These are phyloP conservation scores for Phaseolus coccineus DNA, from an alignment of 331 rosid genomes.

Conservation along the genomic window DNA sequence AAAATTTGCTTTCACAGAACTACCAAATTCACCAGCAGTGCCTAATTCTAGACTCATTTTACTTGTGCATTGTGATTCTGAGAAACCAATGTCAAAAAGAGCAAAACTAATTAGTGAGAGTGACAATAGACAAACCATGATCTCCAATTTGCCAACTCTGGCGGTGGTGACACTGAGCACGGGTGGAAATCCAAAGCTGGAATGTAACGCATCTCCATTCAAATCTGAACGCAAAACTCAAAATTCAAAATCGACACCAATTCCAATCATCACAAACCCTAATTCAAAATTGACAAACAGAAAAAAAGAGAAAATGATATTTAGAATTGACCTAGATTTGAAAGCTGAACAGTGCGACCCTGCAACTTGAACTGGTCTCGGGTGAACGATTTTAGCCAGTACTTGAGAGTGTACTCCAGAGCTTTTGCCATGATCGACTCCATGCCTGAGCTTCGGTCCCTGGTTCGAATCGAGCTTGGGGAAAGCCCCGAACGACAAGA, in stretches of 20 bases:
- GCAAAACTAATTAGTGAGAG: conserved; percentile 1
- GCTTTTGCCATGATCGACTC: conserved; percentile 89
- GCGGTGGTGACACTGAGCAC: conserved; percentile 81
- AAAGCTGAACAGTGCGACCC: conserved; percentile 89
- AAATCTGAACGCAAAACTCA: conserved; percentile 58
- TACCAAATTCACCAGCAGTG: not conserved
- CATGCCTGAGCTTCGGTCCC: conserved; percentile 52
- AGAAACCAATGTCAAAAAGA: conserved; percentile 21
- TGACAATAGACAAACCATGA: conserved; percentile 61
- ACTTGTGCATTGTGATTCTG: conserved; percentile 20
- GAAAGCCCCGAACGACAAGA: conserved; percentile 2
- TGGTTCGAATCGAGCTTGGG: conserved; percentile 2
- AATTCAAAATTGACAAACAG: not conserved
- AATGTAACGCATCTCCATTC: conserved; percentile 91
- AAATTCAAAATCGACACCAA: conserved; percentile 1
- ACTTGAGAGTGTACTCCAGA: conserved; percentile 91
- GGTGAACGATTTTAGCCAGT: conserved; percentile 95
- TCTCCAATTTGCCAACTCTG: conserved; percentile 89
- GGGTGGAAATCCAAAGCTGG: conserved; percentile 92
- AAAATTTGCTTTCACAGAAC: not conserved
- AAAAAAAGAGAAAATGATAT: not conserved
- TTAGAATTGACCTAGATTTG: conserved; percentile 69
- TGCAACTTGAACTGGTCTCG: conserved; percentile 94
- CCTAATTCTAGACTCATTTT: not conserved
- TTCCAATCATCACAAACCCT: conserved; percentile 5